Evolutionary conservation across 2,329 filamentous ascomycete genomes (phyloP), one percentile per base, ranked within the genome.

Genomic region (Penicillium rolfsii): DNA sequence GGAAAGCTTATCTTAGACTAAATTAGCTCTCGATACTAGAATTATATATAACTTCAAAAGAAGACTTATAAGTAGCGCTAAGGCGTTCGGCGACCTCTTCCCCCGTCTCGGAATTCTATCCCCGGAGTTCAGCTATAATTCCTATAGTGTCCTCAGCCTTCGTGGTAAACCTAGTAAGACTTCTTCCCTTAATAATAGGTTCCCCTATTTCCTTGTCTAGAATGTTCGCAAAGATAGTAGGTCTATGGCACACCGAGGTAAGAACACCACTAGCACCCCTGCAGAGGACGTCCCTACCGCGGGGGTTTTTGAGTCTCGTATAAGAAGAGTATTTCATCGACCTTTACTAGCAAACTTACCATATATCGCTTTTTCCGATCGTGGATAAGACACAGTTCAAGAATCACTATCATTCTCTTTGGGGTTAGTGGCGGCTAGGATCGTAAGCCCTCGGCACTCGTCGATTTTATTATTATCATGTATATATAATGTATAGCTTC

Each of bases 211-310:
- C 55, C 1, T 22, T 60, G 55, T 79, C 77, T 30, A 74, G 49
- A 1, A 79, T 40, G 35, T 71, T 70, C 50, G 72, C 63, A 62
- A 79, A 79, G 40, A 79, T 77, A 33, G 78, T 77, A 19, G 73
- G 72, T 4, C 76, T 75, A 61, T 79, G 77, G 43, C 77, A 73
- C 43, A 83, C 81, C 11, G 79, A 74, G 8, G 77, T 71, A 33
- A 83, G 71, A 45, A 83, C 68, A 26, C 16, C 38, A 6, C 6
- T 2, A 6, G 16, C 40, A 9, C n/a, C 6, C n/a, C 40, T n/a
- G 7, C n/a, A 4, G n/a, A n/a, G 9, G 40, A 41, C 8, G n/a
- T 41, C 4, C n/a, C n/a, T 3, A 46, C 28, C 22, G 7, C 5
- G 40, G 40, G 40, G 40, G 8, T 41, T 41, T 41, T n/a, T 41